Percentiles rank a stretch among this genome's conserved stretches.
Evolutionary conservation across 371 early-diverging fungal genomes (phyloP).

Genomic region (Globomyces sp.): DNA sequence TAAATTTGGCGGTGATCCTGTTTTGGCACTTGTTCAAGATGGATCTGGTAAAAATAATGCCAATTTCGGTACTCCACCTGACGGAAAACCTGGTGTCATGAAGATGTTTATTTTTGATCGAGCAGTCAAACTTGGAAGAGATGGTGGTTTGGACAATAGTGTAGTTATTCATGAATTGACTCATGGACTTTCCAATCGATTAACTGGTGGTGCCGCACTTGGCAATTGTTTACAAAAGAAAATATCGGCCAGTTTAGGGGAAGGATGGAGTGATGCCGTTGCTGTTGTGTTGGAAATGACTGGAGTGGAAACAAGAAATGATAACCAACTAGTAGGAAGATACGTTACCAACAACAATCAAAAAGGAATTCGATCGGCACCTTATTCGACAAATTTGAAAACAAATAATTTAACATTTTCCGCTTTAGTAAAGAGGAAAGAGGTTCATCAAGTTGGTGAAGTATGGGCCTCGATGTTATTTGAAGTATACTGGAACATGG

Average conservation of each 20-base stretch:
- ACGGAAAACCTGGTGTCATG: conserved; percentile 43
- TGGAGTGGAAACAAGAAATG: conserved; percentile 52
- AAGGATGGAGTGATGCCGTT: conserved; percentile 92
- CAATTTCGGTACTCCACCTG: conserved; percentile 46
- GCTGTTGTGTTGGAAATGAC: conserved; percentile 70
- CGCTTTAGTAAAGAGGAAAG: conserved; percentile 18
- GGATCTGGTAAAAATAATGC: conserved; percentile 40
- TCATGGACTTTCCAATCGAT: conserved; percentile 86
- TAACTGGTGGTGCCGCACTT: conserved; percentile 91
- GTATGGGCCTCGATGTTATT: conserved; percentile 59
- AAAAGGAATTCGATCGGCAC: conserved; percentile 76
- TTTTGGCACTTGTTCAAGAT: conserved; percentile 36
- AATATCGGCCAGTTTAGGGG: conserved; percentile 91
- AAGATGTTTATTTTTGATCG: conserved; percentile 43
- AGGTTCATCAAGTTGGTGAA: conserved; percentile 37
- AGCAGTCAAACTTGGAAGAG: conserved; percentile 31
- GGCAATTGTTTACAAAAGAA: conserved; percentile 82
- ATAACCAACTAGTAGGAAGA: conserved; percentile 65
- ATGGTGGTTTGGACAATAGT: conserved; percentile 40
- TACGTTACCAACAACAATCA: conserved; percentile 65
- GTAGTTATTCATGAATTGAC: conserved; percentile 81
- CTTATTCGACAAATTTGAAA: conserved; percentile 35
- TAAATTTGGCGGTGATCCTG: conserved; percentile 19
- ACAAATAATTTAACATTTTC: conserved; percentile 32
- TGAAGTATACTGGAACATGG: conserved; percentile 83